Conservation (phyloP, 78 protist genomes). For the Guillardia theta region DNA sequence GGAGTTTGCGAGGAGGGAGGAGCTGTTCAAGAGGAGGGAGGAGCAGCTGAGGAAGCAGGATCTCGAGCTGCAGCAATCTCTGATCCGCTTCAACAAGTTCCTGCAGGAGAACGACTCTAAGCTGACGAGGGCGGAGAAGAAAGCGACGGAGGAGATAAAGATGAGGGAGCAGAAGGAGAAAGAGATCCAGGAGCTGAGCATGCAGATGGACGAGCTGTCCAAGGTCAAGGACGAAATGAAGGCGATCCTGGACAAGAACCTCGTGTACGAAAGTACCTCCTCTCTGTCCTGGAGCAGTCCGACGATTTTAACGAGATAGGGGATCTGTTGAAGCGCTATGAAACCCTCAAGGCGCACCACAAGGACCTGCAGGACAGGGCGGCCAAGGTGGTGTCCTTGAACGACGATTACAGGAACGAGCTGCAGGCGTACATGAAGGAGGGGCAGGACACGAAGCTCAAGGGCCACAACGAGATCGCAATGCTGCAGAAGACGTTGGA, state of each 20-base stretch:
- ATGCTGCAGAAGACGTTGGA: background rate
- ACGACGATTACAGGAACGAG: background rate
- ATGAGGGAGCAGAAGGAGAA: background rate
- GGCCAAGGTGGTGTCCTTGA: background rate
- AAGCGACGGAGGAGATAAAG: slow-evolving; percentile 32
- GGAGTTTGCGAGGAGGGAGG: slow-evolving; percentile 39
- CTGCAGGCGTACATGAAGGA: background rate
- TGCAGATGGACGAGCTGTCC: background rate
- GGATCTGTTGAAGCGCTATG: slow-evolving; percentile 33
- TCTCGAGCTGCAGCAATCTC: slow-evolving; percentile 51
- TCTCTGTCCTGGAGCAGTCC: background rate
- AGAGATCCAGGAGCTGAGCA: background rate
- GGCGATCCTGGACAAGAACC: background rate
- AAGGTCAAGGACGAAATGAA: background rate
- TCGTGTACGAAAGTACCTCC: background rate
- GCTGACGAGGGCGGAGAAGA: slow-evolving; percentile 47
- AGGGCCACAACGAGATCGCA: slow-evolving; percentile 26
- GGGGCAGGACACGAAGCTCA: background rate
- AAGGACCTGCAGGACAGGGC: background rate
- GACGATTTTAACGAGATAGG: slow-evolving; percentile 41
- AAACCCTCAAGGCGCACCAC: slow-evolving; percentile 9
- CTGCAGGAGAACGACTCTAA: slow-evolving; percentile 58
- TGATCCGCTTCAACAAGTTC: slow-evolving; percentile 53
- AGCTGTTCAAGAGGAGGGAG: slow-evolving; percentile 49
- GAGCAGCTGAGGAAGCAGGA: slow-evolving; percentile 38